Percentiles rank a stretch among this genome's conserved stretches.
These are phyloP conservation scores for Hypocrella siamensis DNA, from an alignment of 2,329 filamentous ascomycete genomes.

Conservation along the genomic window DNA sequence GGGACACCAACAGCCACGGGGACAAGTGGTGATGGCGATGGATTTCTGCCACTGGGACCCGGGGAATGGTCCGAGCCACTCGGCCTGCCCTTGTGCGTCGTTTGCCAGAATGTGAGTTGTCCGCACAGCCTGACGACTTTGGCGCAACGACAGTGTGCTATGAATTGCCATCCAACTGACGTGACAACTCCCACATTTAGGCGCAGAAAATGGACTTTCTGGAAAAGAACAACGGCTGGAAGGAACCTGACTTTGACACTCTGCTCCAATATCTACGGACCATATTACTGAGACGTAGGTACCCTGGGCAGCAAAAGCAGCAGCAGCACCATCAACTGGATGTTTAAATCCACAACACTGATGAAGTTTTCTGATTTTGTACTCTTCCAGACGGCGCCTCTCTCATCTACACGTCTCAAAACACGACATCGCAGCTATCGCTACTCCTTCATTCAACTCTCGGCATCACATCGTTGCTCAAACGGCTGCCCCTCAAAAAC, in stretches of 20 bases:
- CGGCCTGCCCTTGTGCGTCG: slow-evolving; percentile 75
- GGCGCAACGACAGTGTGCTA: not conserved
- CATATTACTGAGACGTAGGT: slow-evolving; percentile 67
- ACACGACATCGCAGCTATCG: slow-evolving; percentile 60
- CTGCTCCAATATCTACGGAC: slow-evolving; percentile 88
- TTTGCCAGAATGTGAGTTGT: slow-evolving; percentile 74
- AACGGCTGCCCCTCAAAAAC: slow-evolving; percentile 64
- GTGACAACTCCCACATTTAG: slow-evolving; percentile 26
- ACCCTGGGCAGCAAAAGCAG: no score
- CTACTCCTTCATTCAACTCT: slow-evolving; percentile 72
- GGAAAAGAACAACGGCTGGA: slow-evolving; percentile 83
- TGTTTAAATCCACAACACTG: no score
- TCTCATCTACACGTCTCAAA: slow-evolving; percentile 70
- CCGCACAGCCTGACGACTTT: slow-evolving; percentile 4
- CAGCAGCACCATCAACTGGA: no score
- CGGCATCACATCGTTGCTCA: slow-evolving; percentile 70
- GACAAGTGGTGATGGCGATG: slow-evolving; percentile 40
- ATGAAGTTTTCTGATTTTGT: no score
- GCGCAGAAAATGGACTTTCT: slow-evolving; percentile 80
- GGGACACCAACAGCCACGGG: slow-evolving; percentile 41
- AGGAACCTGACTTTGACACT: slow-evolving; percentile 92
- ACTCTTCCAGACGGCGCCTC: slow-evolving; percentile 54
- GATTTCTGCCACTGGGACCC: slow-evolving; percentile 62
- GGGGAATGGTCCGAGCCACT: slow-evolving; percentile 89
- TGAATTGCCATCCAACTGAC: slow-evolving; percentile 8